Percentiles rank a stretch among this genome's conserved stretches.
Conservation (phyloP, 1,139 yeast genomes). For the Meyerozyma sp. region DNA sequence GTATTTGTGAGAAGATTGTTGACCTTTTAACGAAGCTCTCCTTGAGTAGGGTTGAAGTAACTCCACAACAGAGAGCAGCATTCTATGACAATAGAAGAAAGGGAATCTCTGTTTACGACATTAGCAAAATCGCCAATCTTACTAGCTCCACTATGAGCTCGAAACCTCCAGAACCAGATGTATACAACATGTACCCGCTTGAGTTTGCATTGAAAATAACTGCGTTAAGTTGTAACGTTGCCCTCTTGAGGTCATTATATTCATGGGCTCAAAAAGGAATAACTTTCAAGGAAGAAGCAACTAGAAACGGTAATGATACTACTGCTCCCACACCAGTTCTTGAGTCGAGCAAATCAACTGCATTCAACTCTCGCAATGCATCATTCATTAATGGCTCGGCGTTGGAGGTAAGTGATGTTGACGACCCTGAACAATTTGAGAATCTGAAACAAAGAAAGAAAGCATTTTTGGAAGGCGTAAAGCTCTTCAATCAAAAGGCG, state of each 20-base stretch:
- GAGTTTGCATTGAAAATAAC: slow-evolving; percentile 84
- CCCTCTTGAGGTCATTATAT: slow-evolving; percentile 73
- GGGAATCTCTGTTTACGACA: slow-evolving; percentile 70
- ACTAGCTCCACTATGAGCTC: slow-evolving; percentile 64
- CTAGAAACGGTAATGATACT: slow-evolving; percentile 5
- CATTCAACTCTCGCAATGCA: slow-evolving; percentile 25
- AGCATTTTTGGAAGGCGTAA: slow-evolving; percentile 70
- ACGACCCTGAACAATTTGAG: slow-evolving; percentile 85
- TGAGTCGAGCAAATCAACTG: slow-evolving; percentile 32
- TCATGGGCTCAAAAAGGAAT: slow-evolving; percentile 86
- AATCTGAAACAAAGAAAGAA: slow-evolving; percentile 79
- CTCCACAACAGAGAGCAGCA: slow-evolving; percentile 61
- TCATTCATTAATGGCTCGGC: slow-evolving; percentile 24
- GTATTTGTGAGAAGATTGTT: slow-evolving; percentile 76
- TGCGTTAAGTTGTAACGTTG: slow-evolving; percentile 75
- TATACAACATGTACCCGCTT: slow-evolving; percentile 52
- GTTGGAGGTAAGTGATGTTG: slow-evolving; percentile 33
- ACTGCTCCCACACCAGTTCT: slow-evolving; percentile 21
- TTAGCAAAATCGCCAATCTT: slow-evolving; percentile 66
- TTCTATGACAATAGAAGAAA: slow-evolving; percentile 57
- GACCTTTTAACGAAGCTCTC: slow-evolving; percentile 76
- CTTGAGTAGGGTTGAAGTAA: slow-evolving; percentile 64
- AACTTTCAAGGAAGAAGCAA: slow-evolving; percentile 7
- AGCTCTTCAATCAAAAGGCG: slow-evolving; percentile 79
- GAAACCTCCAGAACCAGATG: slow-evolving; percentile 59